phyloP scores from a whole-genome alignment of 495 filamentous ascomycete genomes.

The Monascus purpureus region DNA sequence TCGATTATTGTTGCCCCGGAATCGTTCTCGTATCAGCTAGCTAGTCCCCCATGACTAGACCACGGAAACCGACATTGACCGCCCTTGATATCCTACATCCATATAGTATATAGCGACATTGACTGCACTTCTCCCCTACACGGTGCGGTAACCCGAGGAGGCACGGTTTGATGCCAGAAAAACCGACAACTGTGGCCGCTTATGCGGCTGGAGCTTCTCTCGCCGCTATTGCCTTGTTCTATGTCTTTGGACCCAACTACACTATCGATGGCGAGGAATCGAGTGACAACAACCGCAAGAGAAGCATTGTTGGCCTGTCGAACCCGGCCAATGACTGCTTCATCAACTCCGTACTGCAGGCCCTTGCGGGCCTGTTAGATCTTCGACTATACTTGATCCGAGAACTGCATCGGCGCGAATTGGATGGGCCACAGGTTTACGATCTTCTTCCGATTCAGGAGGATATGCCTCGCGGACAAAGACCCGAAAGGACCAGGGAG shows the following conservation, averaged over 20 bases:
- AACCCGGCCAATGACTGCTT: conserved; percentile 98
- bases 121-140: too few relatives aligned
- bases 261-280: conserved; percentile 70
- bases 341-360: conserved; percentile 95
- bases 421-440: conserved; percentile 66
- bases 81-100: too few relatives aligned
- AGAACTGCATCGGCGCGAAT: conserved; percentile 64
- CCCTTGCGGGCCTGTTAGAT: conserved; percentile 85
- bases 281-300: conserved; percentile 53
- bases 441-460: conserved; percentile 35
- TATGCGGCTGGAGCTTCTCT: conserved; percentile 95
- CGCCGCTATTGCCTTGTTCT: conserved; percentile 88
- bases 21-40: too few relatives aligned
- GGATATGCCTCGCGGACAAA: conserved; percentile 25
- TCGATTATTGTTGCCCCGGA: too few relatives aligned
- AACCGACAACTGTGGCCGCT: conserved; percentile 68
- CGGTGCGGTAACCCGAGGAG: too few relatives aligned
- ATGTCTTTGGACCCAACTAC: conserved; percentile 92
- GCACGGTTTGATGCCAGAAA: conserved; percentile 88
- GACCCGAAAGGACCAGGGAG: conserved; percentile 52
- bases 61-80: too few relatives aligned
- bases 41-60: too few relatives aligned
- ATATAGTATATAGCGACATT: too few relatives aligned
- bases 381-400: conserved; percentile 82
- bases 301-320: conserved; percentile 73